Base-by-base conservation (phyloP, 2,329 filamentous ascomycete species). In the Microsporum audouinii region DNA sequence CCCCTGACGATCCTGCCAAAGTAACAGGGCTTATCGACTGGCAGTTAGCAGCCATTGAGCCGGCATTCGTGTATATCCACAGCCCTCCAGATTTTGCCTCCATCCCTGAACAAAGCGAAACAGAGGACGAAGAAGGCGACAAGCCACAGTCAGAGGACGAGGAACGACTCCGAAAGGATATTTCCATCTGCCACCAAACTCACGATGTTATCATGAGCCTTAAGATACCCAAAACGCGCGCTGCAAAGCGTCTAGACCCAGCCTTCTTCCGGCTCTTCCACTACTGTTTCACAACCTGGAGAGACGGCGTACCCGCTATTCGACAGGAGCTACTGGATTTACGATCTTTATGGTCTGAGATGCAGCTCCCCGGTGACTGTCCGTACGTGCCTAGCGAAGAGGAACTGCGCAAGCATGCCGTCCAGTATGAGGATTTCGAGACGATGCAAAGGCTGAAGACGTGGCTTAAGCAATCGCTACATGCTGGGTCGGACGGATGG, bases 21-120 rank as follows among this genome's bases (percentile, higher is more conserved):
- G 66, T 73, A 27, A 71, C 71, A 2, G 65, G 66, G 8, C 34
- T 74, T 0, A 70, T 74, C 57, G 71, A 74, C 56, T 74, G 69
- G 72, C 69, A 74, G 60, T 66, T 66, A 53, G 60, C 71, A 27
- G 68, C 65, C 39, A 12, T 76, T 71, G 66, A 66, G 65, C 17
- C 69, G 39, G 1, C 70, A 64, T 49, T 63, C 69, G 34, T 65
- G 68, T 33, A 66, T 67, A 38, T 66, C 65, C 65, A 66, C 64
- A 0, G 64, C 61, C 55, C 57, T 27, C 58, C 57, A 1, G 57
- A 59, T 73, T 73, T 60, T 27, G 57, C 57, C 56, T 56, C 63
- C 53, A 61, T 65, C 2, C 66, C 65, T 5, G 68, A 65, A n/a
- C 59, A 62, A 38, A 53, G 65, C 47, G 53, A 57, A 43, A 33